Evolutionary conservation across 768 basidiomycete genomes (phyloP), one percentile per base, ranked within the genome.

Genomic region (Kwoniella sp.): DNA sequence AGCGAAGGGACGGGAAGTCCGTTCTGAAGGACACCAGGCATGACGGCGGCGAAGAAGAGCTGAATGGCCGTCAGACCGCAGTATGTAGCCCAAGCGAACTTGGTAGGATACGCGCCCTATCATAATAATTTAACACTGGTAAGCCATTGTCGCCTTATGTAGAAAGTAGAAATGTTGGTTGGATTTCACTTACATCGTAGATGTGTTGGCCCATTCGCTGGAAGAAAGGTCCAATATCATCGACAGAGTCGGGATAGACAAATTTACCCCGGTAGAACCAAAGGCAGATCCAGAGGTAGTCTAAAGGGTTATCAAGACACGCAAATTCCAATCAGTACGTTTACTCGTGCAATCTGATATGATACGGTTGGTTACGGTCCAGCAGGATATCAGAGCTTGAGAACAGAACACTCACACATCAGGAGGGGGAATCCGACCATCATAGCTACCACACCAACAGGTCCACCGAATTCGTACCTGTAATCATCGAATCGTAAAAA

Each of bases 201-300:
- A 93, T 83, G 76, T 96, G 92, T n/a, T 77, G 83, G 87, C 90
- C 91, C 90, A 97, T 92, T 52, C 85, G 83, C 59, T 79, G 74
- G 25, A 96, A 78, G 83, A 93, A 94, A 0, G 93, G 92, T 64
- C 83, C 68, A 44, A 93, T 83, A 62, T 91, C 90, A 26, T 85
- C 86, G 27, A 85, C 63, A 8, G 89, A 89, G 15, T 80, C 81
- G 0, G 92, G 93, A 67, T 83, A 79, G 8, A 89, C 86, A 36
- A 93, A 82, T 68, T 85, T 85, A 46, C 96, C 96, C 68, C 96
- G 89, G 77, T 97, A 93, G 80, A 94, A 95, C 87, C 89, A 91
- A 36, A 97, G 85, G 76, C 96, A 99, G 63, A 91, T 91, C 92
- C 92, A 97, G 67, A 98, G 86, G 82, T 98, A 99, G 80, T 96